Evolutionary conservation across 352 stramenopile genomes (phyloP).

Genomic region (Lagenidium sp.): DNA sequence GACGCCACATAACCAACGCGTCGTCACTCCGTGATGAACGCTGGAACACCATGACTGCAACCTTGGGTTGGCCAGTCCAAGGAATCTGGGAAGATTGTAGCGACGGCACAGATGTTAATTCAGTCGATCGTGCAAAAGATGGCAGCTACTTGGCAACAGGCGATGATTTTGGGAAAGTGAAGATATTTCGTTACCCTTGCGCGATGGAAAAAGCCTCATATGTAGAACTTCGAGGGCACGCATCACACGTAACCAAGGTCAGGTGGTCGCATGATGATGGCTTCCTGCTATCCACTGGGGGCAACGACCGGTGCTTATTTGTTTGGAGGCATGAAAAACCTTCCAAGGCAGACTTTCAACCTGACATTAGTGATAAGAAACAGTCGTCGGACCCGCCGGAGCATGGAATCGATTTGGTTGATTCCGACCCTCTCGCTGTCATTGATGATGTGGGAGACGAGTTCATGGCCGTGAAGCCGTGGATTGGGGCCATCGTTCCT

Average conservation of each 20-base stretch:
- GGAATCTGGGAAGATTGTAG: conserved; percentile 76
- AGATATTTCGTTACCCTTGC: conserved; percentile 84
- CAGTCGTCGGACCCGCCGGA: too few relatives aligned
- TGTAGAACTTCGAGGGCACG: conserved; percentile 52
- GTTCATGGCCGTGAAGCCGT: conserved; percentile 88
- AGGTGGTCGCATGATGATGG: conserved; percentile 48
- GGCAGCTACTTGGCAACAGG: conserved; percentile 57
- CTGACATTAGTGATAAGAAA: conserved; percentile 3
- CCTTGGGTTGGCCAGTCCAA: conserved; percentile 87
- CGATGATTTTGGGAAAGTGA: conserved; percentile 81
- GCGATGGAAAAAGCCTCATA: conserved; percentile 40
- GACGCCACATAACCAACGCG: conserved; percentile 62
- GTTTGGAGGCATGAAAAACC: conserved; percentile 50
- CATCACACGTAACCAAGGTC: conserved; percentile 78
- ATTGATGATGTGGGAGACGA: conserved; percentile 64
- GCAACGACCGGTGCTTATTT: conserved; percentile 73
- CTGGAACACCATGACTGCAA: conserved; percentile 87
- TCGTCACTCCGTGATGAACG: conserved; percentile 76
- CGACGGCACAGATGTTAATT: conserved; percentile 80
- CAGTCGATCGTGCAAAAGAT: conserved; percentile 56
- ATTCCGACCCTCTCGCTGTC: conserved; percentile 18
- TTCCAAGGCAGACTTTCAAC: neutral
- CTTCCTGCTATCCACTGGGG: conserved; percentile 60
- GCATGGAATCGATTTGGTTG: conserved; percentile 13
- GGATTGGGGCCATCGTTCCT: conserved; percentile 71